Evolutionary conservation across 176 grass and related monocot genomes (phyloP).

Genomic region (Phoenix roebelenii): DNA sequence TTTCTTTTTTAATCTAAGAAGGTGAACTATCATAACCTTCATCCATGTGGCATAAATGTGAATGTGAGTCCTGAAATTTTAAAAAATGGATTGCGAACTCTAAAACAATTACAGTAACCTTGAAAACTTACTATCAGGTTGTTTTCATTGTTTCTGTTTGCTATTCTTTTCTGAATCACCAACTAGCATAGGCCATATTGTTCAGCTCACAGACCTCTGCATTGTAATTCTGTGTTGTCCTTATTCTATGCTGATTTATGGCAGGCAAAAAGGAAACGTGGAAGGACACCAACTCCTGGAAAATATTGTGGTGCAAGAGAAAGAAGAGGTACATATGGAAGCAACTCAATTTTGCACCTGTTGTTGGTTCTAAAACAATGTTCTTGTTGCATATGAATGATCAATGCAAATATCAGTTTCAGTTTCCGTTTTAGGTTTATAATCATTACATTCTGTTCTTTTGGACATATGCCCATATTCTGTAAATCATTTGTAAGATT

Average conservation of each 20-base stretch:
- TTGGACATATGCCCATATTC: too few species aligned
- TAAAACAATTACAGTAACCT: too few species aligned
- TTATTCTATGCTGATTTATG: slow-evolving; percentile 15
- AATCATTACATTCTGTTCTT: too few species aligned
- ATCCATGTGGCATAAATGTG: neutral
- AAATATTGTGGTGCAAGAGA: slow-evolving; percentile 49
- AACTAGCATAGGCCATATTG: too few species aligned
- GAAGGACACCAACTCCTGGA: slow-evolving; percentile 92
- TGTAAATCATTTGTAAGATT: too few species aligned
- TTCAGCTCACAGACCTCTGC: too few species aligned
- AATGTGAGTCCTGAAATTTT: too few species aligned
- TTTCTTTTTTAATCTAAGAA: too few species aligned
- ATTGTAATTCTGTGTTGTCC: neutral
- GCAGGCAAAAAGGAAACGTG: slow-evolving; percentile 88
- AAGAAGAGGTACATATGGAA: slow-evolving; percentile 43
- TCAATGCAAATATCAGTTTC: slow-evolving; percentile 5
- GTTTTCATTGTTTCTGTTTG: too few species aligned
- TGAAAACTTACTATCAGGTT: too few species aligned
- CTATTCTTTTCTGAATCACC: too few species aligned
- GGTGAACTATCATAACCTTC: neutral
- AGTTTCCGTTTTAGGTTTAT: neutral
- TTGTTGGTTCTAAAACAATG: neutral
- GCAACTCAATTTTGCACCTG: neutral
- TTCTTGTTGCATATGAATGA: neutral
- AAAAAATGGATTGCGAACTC: too few species aligned